Evolutionary conservation across 768 basidiomycete genomes (phyloP), one percentile per base, ranked within the genome.

Genomic region (Russula virescens): DNA sequence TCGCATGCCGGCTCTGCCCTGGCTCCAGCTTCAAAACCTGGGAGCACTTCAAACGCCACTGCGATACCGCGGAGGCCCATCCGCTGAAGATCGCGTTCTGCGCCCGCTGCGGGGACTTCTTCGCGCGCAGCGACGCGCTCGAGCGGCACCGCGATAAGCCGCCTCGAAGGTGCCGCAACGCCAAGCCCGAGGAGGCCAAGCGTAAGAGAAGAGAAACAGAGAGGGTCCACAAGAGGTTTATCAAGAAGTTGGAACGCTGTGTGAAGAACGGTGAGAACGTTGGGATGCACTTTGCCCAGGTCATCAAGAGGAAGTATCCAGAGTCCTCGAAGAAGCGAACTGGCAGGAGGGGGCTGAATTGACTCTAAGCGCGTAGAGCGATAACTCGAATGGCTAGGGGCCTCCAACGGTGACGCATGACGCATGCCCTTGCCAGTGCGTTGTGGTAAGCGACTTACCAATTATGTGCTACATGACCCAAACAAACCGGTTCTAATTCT

Each of bases 1-100:
- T 62, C 23, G 51, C 26, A 42, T 62, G 61, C 19, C 31, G 48
- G 5, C 31, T 62, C 31, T 50, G 55, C 31, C 48, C 40, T 9
- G 3, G 19, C 4, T 28, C 46, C 5, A 6, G 9, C 2, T 21
- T 61, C 18, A 43, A 28, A 3, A 10, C 28, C 11, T 43, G 26
- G 3, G 28, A 34, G 1, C n/a, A 34, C 10, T 51, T 43, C 10
- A 52, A 52, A 18, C 14, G 50, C 1, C 50, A 60, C 3, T 52
- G 59, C 21, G 13, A 42, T 26, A 25, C 43, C 14, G 1, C 7
- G 23, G 59, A 53, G 43, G 21, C 18, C 10, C 51, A 60, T 23
- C 59, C 59, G 0, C 10, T 19, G 0, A 31, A 25, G 1, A 35
- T 60, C 42, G 1, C 0, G 6, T 60, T 53, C 31, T 60, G 51